phyloP scores from a whole-genome alignment of 805 yeast genomes.

The Saturnispora besseyi region DNA sequence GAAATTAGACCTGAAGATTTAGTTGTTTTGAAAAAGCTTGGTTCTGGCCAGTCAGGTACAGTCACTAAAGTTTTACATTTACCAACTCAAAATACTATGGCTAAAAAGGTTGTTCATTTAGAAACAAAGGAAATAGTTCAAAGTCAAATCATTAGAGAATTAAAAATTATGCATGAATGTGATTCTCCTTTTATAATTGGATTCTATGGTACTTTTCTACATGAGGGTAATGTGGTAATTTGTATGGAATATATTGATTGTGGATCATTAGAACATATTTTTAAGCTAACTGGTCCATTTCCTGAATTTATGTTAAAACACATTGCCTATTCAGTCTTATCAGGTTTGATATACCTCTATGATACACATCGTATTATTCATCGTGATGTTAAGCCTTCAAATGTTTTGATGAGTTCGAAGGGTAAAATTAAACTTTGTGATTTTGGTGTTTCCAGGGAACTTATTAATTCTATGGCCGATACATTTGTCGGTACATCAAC shows the following conservation, averaged over 20 bases:
- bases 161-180: conserved; percentile 86
- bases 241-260: conserved; percentile 97
- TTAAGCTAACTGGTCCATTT: conserved; percentile 50
- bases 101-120: conserved; percentile 77
- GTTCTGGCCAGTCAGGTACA: conserved; percentile 91
- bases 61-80: conserved; percentile 83
- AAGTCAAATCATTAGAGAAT: conserved; percentile 78
- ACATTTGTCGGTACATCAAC: conserved; percentile 98
- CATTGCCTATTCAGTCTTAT: conserved; percentile 65
- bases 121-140: conserved; percentile 74
- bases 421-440: conserved; percentile 92
- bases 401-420: conserved; percentile 74
- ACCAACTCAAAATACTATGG: conserved; percentile 84
- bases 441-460: conserved; percentile 90
- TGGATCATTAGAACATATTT: conserved; percentile 79
- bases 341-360: conserved; percentile 77
- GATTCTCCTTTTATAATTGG: conserved; percentile 75
- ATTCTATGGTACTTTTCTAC: conserved; percentile 83
- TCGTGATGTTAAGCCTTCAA: conserved; percentile 92
- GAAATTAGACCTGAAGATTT: conserved; percentile 57
- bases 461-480: conserved; percentile 90
- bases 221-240: conserved; percentile 68
- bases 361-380: conserved; percentile 83
- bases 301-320: conserved; percentile 64
- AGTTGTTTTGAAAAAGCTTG: conserved; percentile 66